A percentile compares a stretch with the other conserved stretches of the same genome.
Conservation (phyloP, 306 rosid species). For the Sindora glabra region DNA sequence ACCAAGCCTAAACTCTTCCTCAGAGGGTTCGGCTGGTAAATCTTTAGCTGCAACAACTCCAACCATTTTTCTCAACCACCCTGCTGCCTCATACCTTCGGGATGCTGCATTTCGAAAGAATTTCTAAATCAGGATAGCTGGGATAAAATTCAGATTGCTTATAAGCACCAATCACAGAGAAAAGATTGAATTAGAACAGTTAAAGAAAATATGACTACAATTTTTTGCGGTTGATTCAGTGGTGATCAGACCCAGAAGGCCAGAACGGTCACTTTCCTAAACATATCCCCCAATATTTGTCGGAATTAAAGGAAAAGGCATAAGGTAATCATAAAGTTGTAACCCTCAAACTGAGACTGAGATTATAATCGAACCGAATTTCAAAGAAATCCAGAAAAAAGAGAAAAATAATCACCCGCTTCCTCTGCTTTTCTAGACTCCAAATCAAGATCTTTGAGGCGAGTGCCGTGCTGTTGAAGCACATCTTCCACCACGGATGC, state of each 20-base stretch:
- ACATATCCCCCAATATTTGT: no score
- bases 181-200: background rate
- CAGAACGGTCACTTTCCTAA: no score
- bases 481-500: constrained; percentile 82
- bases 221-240: no score
- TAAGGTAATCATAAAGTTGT: background rate
- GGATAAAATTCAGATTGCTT: background rate
- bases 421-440: constrained; percentile 77
- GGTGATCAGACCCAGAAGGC: no score
- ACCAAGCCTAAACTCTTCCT: constrained; percentile 94
- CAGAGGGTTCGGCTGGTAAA: constrained; percentile 94
- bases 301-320: no score
- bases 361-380: background rate
- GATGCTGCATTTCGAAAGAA: constrained; percentile 42
- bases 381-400: background rate
- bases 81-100: constrained; percentile 88
- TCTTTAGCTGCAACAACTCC: constrained; percentile 95
- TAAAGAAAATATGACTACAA: background rate
- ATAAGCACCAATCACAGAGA: no score
- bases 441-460: constrained; percentile 67
- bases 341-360: background rate
- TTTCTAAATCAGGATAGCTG: background rate
- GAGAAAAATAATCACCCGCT: constrained; percentile 50
- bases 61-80: constrained; percentile 90
- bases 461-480: constrained; percentile 74